Base-by-base conservation (phyloP, 2,329 filamentous ascomycete species). In the Fusarium bulbicola region DNA sequence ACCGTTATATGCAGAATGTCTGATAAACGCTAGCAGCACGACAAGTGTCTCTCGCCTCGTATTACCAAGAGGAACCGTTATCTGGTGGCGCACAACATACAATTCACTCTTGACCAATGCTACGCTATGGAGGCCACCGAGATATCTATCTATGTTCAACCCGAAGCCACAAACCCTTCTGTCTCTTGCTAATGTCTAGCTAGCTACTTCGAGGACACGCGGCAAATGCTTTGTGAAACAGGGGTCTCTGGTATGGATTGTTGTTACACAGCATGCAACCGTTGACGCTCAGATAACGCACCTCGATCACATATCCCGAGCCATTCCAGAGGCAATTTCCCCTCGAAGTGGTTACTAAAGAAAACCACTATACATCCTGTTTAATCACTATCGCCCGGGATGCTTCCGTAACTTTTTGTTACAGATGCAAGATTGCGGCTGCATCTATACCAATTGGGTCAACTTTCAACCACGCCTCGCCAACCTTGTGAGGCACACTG, bases 371-470 rank as follows among this genome's bases (percentile, higher is more conserved):
- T 39, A 30, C 30, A 21, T 56, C 18, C 34, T 18, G 52, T 37
- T 45, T 37, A 24, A 32, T 46, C 21, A 70, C 36, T 37, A 52
- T 36, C 34, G 26, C 16, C 57, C 49, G 58, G 61, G 39, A 53
- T 50, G 46, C 58, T 59, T 45, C 46, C 66, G 58, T 50, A 36
- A 20, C 26, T 12, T 47, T 63, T 34, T 43, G 32, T 36, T 37
- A 32, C 32, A 40, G 40, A 58, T 52, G 60, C 63, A 56, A 71
- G 66, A 71, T 60, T 73, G 66, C 56, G 43, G 58, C 67, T 63
- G 70, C 61, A 67, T 71, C 70, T 61, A 52, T 56, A 68, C 70
- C 49, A 58, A 71, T 61, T 66, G 52, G 58, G 70, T 36, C 58
- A 73, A 58, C 34, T 54, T 46, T 53, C 39, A 32, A 67, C 36